These are phyloP conservation scores for Pseudocercospora fuligena DNA, from an alignment of 2,329 filamentous ascomycete species.

Conservation along the genomic window DNA sequence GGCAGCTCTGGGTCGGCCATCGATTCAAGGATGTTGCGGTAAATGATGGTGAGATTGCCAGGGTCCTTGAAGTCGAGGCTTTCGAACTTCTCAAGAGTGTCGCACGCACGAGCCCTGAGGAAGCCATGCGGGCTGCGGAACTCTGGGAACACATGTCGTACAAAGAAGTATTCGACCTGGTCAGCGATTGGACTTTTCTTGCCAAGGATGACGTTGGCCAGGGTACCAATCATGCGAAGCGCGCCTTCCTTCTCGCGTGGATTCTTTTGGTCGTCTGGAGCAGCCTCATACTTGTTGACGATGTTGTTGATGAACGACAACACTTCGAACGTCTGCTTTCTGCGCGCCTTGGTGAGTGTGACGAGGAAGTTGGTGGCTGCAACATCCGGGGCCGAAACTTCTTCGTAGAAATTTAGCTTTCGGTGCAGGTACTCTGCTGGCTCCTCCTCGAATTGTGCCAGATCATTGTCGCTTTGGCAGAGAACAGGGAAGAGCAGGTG, in stretches of 20 bases:
- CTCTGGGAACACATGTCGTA: slow-evolving; percentile 97
- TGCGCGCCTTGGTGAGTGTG: slow-evolving; percentile 88
- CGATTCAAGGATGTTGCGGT: slow-evolving; percentile 93
- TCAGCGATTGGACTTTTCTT: slow-evolving; percentile 99
- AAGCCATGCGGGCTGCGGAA: slow-evolving; percentile 92
- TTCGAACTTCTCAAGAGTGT: slow-evolving; percentile 98
- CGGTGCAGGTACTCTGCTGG: slow-evolving; percentile 96
- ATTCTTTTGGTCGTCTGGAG: slow-evolving; percentile 86
- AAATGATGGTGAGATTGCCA: slow-evolving; percentile 94
- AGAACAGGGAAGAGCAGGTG: slow-evolving; percentile 96
- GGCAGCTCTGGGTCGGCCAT: slow-evolving; percentile 95
- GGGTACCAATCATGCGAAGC: slow-evolving; percentile 92
- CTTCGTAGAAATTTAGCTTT: slow-evolving; percentile 97
- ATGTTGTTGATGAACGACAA: slow-evolving; percentile 93
- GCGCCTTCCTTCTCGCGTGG: slow-evolving; percentile 96
- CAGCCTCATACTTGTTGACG: slow-evolving; percentile 87
- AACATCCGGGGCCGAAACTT: slow-evolving; percentile 92
- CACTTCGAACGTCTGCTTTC: slow-evolving; percentile 95
- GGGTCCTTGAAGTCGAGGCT: slow-evolving; percentile 95
- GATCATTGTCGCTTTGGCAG: slow-evolving; percentile 88
- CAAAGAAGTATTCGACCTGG: slow-evolving; percentile 97
- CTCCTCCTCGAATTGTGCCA: slow-evolving; percentile 91
- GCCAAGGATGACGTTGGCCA: slow-evolving; percentile 90
- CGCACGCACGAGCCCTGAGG: slow-evolving; percentile 90
- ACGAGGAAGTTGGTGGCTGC: slow-evolving; percentile 96